phyloP scores from a whole-genome alignment of 1,284 basidiomycete genomes.

The Anthracocystis setariae region DNA sequence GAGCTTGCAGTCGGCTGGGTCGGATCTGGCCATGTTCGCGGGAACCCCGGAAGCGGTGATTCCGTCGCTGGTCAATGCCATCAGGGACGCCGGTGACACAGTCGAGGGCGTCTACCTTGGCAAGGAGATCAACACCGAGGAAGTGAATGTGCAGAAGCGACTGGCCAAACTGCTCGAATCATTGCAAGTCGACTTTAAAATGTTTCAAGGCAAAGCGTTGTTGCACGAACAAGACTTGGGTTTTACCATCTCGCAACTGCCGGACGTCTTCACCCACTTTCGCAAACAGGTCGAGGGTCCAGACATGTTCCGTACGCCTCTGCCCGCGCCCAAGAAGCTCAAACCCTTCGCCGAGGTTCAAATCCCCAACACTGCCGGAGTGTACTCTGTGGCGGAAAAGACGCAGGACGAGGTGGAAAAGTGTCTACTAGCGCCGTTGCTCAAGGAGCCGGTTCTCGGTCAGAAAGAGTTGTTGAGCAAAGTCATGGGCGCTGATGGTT shows the following conservation, averaged over 20 bases:
- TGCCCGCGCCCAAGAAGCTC: constrained; percentile 41
- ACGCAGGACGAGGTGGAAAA: constrained; percentile 28
- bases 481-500: constrained; percentile 1
- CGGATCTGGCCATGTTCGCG: constrained; percentile 55
- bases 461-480: constrained; percentile 28
- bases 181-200: constrained; percentile 19
- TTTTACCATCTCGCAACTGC: constrained; percentile 54
- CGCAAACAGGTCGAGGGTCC: constrained; percentile 56
- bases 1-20: constrained; percentile 31
- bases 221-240: constrained; percentile 40
- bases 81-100: constrained; percentile 67
- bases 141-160: constrained; percentile 49
- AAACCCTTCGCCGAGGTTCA: constrained; percentile 40
- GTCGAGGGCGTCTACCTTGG: constrained; percentile 70
- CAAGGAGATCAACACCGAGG: constrained; percentile 68
- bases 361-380: constrained; percentile 27
- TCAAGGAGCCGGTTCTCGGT: constrained; percentile 40
- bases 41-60: constrained; percentile 55
- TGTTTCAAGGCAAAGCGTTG: constrained; percentile 42
- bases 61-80: constrained; percentile 66
- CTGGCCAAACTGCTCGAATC: constrained; percentile 10
- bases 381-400: constrained; percentile 28
- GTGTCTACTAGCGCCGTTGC: constrained; percentile 44
- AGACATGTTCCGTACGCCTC: constrained; percentile 45
- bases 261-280: constrained; percentile 62